Evolutionary conservation across 1,284 basidiomycete species (phyloP).

Genomic region (Mycena sp.): DNA sequence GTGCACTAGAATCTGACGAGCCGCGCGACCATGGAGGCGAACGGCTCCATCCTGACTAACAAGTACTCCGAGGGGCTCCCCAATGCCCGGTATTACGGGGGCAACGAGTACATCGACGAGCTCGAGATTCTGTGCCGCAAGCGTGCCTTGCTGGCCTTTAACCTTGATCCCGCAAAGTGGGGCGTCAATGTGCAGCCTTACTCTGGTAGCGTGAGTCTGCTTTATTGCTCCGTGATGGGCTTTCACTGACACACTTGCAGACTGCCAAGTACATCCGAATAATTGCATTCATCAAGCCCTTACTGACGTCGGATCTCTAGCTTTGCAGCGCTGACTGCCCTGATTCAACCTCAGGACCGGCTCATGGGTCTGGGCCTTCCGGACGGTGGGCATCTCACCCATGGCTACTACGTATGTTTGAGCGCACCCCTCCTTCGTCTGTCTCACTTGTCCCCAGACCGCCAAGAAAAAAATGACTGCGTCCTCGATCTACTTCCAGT

Average conservation of each 20-base stretch:
- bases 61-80: slow-evolving; percentile 98
- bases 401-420: slow-evolving; percentile 92
- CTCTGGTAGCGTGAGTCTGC: slow-evolving; percentile 82
- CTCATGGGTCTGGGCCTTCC: slow-evolving; percentile 99
- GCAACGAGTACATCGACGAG: slow-evolving; percentile 97
- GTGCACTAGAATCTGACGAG: slow-evolving; percentile 89
- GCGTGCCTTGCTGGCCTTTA: slow-evolving; percentile 96
- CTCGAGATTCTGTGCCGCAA: slow-evolving; percentile 96
- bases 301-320: slow-evolving; percentile 53
- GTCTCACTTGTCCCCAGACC: slow-evolving; percentile 65
- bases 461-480: slow-evolving; percentile 99
- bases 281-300: slow-evolving; percentile 16
- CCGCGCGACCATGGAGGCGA: slow-evolving; percentile 95
- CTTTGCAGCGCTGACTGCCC: slow-evolving; percentile 97
- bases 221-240: slow-evolving; percentile 12
- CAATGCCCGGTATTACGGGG: slow-evolving; percentile 96
- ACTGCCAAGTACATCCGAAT: slow-evolving; percentile 79
- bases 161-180: slow-evolving; percentile 94
- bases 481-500: slow-evolving; percentile 99
- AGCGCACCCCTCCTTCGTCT: too few relatives aligned
- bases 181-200: slow-evolving; percentile 99
- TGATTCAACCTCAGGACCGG: slow-evolving; percentile 97
- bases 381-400: slow-evolving; percentile 98
- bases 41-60: slow-evolving; percentile 99
- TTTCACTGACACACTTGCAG: slow-evolving; percentile 43